phyloP scores from a whole-genome alignment of 306 rosid species.

The Cucumis sativus region DNA sequence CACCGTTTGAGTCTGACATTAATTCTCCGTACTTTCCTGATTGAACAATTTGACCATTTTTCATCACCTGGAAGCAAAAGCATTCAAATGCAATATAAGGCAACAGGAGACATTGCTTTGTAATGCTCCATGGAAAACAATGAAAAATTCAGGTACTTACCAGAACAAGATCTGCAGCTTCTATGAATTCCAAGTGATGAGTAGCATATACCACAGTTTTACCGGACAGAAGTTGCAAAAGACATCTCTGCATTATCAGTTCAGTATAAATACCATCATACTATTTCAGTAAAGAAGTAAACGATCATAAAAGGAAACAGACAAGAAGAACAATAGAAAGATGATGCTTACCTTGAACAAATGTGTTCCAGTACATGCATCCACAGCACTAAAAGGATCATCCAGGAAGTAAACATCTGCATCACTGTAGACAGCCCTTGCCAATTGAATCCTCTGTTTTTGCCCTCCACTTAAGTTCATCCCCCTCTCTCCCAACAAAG shows the following conservation, averaged over 20 bases:
- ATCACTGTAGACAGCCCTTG: slow-evolving; percentile 76
- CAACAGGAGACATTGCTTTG: background rate
- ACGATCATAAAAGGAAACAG: background rate
- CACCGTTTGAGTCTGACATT: slow-evolving; percentile 39
- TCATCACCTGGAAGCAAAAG: slow-evolving; percentile 47
- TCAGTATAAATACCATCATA: background rate
- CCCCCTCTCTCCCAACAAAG: slow-evolving; percentile 77
- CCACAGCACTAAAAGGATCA: slow-evolving; percentile 96
- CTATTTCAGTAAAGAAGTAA: background rate
- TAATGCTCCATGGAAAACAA: background rate
- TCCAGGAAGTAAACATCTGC: slow-evolving; percentile 81
- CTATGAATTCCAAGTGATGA: slow-evolving; percentile 80
- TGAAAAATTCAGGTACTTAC: slow-evolving; percentile 26
- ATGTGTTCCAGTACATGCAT: slow-evolving; percentile 77
- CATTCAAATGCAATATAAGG: background rate
- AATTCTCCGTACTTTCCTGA: slow-evolving; percentile 63
- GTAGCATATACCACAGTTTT: slow-evolving; percentile 88
- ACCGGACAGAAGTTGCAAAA: slow-evolving; percentile 47
- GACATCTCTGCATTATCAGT: slow-evolving; percentile 62
- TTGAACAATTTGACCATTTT: slow-evolving; percentile 57
- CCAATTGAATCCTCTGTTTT: slow-evolving; percentile 85
- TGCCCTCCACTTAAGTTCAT: slow-evolving; percentile 91
- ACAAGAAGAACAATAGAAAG: background rate
- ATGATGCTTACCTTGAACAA: slow-evolving; percentile 48
- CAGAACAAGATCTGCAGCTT: slow-evolving; percentile 66